Evolutionary conservation across 192 early-diverging fungal genomes (phyloP).

Genomic region (Umbelopsis sp.): DNA sequence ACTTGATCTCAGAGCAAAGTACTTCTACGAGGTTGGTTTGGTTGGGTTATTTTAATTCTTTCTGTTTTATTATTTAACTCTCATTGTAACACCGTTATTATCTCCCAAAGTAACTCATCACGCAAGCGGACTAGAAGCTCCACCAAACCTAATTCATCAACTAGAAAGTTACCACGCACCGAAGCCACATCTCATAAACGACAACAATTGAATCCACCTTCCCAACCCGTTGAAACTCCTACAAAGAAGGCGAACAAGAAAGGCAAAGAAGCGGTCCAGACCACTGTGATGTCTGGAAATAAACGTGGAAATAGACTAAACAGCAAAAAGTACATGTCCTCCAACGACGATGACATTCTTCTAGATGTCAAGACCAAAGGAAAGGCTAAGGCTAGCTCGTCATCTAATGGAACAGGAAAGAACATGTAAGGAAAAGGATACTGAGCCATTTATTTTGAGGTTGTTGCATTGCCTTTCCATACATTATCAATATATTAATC

Average conservation of each 20-base stretch:
- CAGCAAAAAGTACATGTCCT: conserved; percentile 5
- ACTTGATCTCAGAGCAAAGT: neutral
- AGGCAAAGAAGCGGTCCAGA: conserved; percentile 6
- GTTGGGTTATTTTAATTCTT: neutral
- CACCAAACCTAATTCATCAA: neutral
- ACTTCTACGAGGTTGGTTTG: neutral
- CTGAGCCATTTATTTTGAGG: too few relatives aligned
- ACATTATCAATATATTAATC: neutral
- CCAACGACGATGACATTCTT: conserved; percentile 8
- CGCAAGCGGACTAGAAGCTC: neutral
- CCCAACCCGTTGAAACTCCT: neutral
- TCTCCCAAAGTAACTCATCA: neutral
- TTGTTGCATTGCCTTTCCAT: neutral
- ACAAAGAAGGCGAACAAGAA: neutral
- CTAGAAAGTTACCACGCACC: neutral
- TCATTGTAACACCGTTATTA: neutral
- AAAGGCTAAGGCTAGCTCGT: conserved; percentile 1
- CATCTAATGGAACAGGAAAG: neutral
- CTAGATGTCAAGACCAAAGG: conserved; percentile 12
- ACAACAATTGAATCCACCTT: conserved; percentile 3
- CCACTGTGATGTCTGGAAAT: conserved; percentile 5
- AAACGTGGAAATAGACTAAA: neutral
- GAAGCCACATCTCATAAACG: neutral
- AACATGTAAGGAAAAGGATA: neutral
- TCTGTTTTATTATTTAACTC: neutral